Percentiles rank a stretch among this genome's conserved stretches.
These are phyloP conservation scores for Pezicula rhizophila DNA, from an alignment of 2,329 filamentous ascomycete species.

Conservation along the genomic window DNA sequence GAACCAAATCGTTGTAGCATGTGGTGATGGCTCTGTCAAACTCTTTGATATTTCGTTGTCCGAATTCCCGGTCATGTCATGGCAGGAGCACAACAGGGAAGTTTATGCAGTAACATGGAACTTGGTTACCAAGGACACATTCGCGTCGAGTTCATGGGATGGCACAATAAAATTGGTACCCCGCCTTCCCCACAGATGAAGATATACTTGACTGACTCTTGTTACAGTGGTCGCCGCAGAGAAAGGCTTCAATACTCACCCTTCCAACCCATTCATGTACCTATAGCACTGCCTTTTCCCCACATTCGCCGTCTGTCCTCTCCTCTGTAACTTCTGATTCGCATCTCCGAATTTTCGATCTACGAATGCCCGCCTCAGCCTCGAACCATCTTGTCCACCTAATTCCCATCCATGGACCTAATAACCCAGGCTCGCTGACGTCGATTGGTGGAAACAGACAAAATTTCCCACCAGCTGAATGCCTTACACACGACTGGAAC, in stretches of 20 bases:
- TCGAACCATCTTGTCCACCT: constrained; percentile 80
- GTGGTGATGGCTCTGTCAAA: constrained; percentile 90
- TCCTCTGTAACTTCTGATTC: constrained; percentile 87
- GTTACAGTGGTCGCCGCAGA: constrained; percentile 72
- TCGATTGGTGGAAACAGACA: constrained; percentile 22
- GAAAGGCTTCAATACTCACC: constrained; percentile 69
- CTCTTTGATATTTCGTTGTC: constrained; percentile 80
- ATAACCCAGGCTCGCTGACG: constrained; percentile 26
- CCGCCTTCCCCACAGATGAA: background rate
- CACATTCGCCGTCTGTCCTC: constrained; percentile 77
- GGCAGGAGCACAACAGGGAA: constrained; percentile 89
- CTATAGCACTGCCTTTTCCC: constrained; percentile 87
- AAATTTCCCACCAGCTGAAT: constrained; percentile 48
- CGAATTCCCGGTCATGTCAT: constrained; percentile 82
- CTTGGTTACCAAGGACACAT: constrained; percentile 81
- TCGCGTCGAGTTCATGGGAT: constrained; percentile 91
- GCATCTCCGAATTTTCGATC: constrained; percentile 83
- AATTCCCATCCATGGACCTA: constrained; percentile 72
- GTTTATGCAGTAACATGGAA: constrained; percentile 93
- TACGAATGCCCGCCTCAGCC: constrained; percentile 77
- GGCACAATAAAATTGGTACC: constrained; percentile 80
- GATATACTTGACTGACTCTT: constrained; percentile 3
- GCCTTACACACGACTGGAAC: constrained; percentile 97
- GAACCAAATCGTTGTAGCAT: constrained; percentile 83
- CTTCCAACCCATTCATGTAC: constrained; percentile 90